These are phyloP conservation scores for Aureobasidium sp. DNA, from an alignment of 2,329 filamentous ascomycete genomes.

Conservation along the genomic window DNA sequence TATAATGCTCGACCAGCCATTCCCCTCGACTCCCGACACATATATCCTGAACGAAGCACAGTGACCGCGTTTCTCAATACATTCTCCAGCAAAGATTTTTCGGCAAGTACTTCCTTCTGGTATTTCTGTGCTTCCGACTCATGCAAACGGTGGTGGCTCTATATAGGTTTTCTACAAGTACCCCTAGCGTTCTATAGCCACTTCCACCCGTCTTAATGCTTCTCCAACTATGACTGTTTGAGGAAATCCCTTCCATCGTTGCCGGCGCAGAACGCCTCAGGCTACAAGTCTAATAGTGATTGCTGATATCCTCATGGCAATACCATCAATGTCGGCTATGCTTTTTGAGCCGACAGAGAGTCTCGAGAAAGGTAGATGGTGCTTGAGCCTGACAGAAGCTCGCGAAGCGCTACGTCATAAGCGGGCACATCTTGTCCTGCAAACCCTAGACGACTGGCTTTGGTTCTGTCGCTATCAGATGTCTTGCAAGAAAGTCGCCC, in stretches of 20 bases:
- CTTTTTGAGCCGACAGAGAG: not conserved
- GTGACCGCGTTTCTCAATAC: not conserved
- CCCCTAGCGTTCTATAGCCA: not conserved
- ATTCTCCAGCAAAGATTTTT: not conserved
- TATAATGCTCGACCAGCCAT: not conserved
- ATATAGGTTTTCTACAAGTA: not conserved
- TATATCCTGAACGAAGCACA: not conserved
- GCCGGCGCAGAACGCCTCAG: not conserved
- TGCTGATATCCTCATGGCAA: not conserved
- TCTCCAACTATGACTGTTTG: constrained; percentile 1
- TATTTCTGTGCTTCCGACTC: not conserved
- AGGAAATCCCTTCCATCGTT: not conserved
- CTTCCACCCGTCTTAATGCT: not conserved
- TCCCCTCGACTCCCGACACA: not conserved
- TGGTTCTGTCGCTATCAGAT: not conserved
- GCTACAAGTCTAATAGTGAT: not conserved
- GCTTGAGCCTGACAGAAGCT: not conserved
- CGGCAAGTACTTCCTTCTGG: not conserved
- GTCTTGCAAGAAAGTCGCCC: not conserved
- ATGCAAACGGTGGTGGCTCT: not conserved
- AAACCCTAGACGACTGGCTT: not conserved
- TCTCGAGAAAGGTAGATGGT: not conserved
- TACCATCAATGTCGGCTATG: not conserved
- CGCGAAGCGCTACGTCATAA: not conserved
- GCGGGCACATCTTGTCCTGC: not conserved